phyloP scores from a whole-genome alignment of 2,329 filamentous ascomycete genomes.

The Cercospora citrullina region DNA sequence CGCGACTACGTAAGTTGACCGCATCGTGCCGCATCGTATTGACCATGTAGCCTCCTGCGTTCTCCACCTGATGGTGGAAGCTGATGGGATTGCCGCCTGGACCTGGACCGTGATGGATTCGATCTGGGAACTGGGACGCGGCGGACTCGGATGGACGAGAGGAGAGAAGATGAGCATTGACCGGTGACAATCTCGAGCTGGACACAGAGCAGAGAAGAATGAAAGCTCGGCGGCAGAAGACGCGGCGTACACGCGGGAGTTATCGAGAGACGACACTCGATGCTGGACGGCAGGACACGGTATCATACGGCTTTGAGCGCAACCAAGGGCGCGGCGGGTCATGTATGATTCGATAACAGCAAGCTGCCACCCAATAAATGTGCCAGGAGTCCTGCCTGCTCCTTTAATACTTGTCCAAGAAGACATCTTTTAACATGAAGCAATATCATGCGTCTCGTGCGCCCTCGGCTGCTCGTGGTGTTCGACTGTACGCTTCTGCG shows the following conservation, averaged over 20 bases:
- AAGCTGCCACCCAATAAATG: constrained; percentile 25
- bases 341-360: constrained; percentile 25
- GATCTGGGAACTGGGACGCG: constrained; percentile 23
- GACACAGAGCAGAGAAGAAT: constrained; percentile 11
- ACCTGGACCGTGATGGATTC: constrained; percentile 24
- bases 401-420: constrained; percentile 22
- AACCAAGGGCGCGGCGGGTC: constrained; percentile 23
- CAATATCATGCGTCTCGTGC: constrained; percentile 14
- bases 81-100: constrained; percentile 11
- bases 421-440: constrained; percentile 19
- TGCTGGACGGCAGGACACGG: constrained; percentile 22
- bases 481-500: constrained; percentile 1
- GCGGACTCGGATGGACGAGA: constrained; percentile 19
- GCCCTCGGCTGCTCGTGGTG: constrained; percentile 12
- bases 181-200: constrained; percentile 13
- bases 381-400: constrained; percentile 21
- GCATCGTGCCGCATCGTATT: neutral
- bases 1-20: constrained; percentile 26
- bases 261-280: constrained; percentile 20
- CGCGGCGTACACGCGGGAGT: constrained; percentile 18
- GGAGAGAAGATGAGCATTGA: constrained; percentile 12
- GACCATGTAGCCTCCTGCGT: constrained; percentile 21
- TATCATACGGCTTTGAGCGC: constrained; percentile 23
- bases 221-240: constrained; percentile 14
- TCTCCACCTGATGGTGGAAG: neutral